Base-by-base conservation (phyloP, 176 grass and related monocot species). In the Paspalum vaginatum region DNA sequence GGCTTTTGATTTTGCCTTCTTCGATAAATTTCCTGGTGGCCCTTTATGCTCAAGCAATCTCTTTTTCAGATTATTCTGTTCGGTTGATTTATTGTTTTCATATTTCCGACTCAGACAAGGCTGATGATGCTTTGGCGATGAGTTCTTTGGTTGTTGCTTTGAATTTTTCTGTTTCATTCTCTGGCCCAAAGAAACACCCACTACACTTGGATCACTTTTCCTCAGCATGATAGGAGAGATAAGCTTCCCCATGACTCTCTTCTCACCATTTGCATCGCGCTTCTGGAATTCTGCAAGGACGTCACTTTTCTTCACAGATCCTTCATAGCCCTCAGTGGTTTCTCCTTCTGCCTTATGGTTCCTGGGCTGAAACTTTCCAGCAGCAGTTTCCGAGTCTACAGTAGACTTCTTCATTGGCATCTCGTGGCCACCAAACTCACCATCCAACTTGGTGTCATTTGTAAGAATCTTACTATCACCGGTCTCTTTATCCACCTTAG, bases 31-130 rank as follows among this genome's bases (percentile, higher is more conserved):
- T 14, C 57, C 73, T 53, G 18, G 79, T 48, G 60, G 70, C 42
- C 37, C 77, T 85, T 82, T 76, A 81, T 85, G 84, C 78, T 91
- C 88, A 75, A 77, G 87, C 49, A 89, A 76, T 85, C 88, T 78
- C 83, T 85, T 91, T 87, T 81, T 85, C 54, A 79, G 68, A 68
- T 79, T 85, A 50, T 77, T 80, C 15, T 83, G 67, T 26, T 79
- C 68, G 43, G 41, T 53, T 50, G 70, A 49, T 65, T 59, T 78
- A 83, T 6, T 57, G 47, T 59, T 79, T 63, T 39, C 79, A 74
- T 74, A 61, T 86, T 86, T 82, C 72, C 41, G 62, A 41, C 50
- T 79, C 11, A 39, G 9, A 39, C 38, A 61, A 50, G 74, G n/a
- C n/a, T n/a, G n/a, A n/a, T n/a, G n/a, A n/a, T n/a, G n/a, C n/a